These are phyloP conservation scores for Pleurotus ostreatus DNA, from an alignment of 768 basidiomycete genomes.

Conservation along the genomic window DNA sequence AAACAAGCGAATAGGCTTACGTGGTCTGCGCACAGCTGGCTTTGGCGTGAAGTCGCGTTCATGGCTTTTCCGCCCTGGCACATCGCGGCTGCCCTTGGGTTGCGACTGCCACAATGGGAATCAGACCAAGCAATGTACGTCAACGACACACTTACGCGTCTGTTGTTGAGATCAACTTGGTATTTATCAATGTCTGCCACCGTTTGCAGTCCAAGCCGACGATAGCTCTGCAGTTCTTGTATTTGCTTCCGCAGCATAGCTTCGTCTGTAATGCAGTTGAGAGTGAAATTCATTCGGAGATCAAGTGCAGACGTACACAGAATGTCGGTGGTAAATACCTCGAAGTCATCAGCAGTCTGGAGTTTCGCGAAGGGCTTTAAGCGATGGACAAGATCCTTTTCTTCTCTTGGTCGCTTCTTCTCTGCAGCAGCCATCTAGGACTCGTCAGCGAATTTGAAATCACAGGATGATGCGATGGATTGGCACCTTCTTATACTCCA, in stretches of 20 bases:
- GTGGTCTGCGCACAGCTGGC: constrained; percentile 39
- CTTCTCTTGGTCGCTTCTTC: constrained; percentile 87
- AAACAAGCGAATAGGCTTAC: constrained; percentile 24
- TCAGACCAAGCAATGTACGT: neutral
- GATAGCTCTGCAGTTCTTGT: constrained; percentile 86
- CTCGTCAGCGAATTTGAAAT: neutral
- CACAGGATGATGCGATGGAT: neutral
- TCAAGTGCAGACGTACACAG: constrained; percentile 58
- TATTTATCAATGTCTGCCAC: constrained; percentile 90
- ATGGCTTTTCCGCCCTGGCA: constrained; percentile 50
- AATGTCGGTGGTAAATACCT: constrained; percentile 82
- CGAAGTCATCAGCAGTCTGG: constrained; percentile 90
- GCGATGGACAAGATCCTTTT: constrained; percentile 85
- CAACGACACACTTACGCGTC: constrained; percentile 47
- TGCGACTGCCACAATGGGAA: constrained; percentile 40
- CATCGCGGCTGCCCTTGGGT: constrained; percentile 44
- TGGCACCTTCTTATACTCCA: constrained; percentile 91
- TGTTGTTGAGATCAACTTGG: constrained; percentile 63
- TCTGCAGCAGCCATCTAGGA: constrained; percentile 84
- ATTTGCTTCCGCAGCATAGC: constrained; percentile 83
- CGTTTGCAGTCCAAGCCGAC: constrained; percentile 79
- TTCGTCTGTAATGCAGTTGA: constrained; percentile 57
- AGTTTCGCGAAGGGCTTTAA: constrained; percentile 88
- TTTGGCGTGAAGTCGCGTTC: constrained; percentile 63
- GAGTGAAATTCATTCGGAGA: too few species aligned